Base-by-base conservation (phyloP, 495 filamentous ascomycete species). In the Podospora appendiculata region DNA sequence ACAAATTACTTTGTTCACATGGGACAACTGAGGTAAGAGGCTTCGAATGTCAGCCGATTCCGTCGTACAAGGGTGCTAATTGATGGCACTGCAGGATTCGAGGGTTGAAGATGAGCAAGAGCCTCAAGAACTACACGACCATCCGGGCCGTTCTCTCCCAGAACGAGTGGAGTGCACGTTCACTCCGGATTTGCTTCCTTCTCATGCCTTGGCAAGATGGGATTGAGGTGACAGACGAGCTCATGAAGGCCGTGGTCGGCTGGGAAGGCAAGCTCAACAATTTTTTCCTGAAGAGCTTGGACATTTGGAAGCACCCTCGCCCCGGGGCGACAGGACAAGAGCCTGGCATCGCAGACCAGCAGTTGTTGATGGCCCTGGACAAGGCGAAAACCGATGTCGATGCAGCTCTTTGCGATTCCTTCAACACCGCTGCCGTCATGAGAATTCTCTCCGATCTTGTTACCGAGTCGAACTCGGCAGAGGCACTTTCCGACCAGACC, bases 1-100 rank as follows among this genome's bases (percentile, higher is more conserved):
- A 79, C 86, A 47, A 89, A 89, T 64, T 90, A 91, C 71, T 91
- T 91, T 64, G 60, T 90, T 46, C 87, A 90, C 65, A 90, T 86
- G 79, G 87, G 87, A 8, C 87, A 90, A 43, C 41, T 61, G 52
- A 58, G 47, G 47, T 49, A 49, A 49, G 25, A 49, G 18, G 34
- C 19, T 49, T 12, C 16, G 18, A 49, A 33, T 49, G 16, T n/a
- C n/a, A n/a, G n/a, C 16, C 32, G n/a, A 49, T 40, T 49, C 41
- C 35, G 16, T 39, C 35, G 35, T 17, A 25, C 34, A 49, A 49
- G 25, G 16, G 16, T 14, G 47, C 47, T 49, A 49, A 49, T 35
- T 40, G 47, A 49, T 41, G 10, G n/a, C n/a, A n/a, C n/a, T n/a
- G 35, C 41, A 49, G 77, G 39, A 90, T 91, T 39, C 77, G 79